These are phyloP conservation scores for Fusarium illudens DNA, from an alignment of 2,329 filamentous ascomycete species.

Conservation along the genomic window DNA sequence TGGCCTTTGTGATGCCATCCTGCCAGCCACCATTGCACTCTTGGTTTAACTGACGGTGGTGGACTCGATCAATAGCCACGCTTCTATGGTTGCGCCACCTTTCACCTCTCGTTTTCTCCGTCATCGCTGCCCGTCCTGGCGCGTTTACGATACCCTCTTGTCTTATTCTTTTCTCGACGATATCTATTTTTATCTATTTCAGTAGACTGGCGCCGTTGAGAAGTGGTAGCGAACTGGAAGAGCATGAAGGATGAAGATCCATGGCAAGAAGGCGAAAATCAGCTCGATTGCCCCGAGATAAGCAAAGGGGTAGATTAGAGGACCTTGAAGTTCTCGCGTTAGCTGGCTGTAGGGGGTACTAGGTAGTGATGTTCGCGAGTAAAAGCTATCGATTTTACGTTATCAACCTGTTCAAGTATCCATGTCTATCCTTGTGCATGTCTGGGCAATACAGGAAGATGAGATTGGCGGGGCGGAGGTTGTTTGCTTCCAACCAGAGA, in stretches of 20 bases:
- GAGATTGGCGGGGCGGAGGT: not conserved
- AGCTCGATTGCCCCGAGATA: conserved; percentile 2
- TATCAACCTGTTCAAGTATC: not conserved
- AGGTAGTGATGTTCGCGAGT: conserved; percentile 21
- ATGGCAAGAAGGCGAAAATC: conserved; percentile 1
- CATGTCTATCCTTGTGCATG: not conserved
- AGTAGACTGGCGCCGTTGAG: conserved; percentile 7
- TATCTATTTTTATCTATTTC: conserved; percentile 1
- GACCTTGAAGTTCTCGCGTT: conserved; percentile 1
- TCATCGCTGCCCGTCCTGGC: not conserved
- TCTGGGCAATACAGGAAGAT: not conserved
- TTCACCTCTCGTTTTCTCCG: conserved; percentile 2
- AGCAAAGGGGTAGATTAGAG: not conserved
- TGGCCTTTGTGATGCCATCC: conserved; percentile 14
- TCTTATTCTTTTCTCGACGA: conserved; percentile 10
- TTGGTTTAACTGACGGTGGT: conserved; percentile 6
- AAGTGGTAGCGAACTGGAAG: not conserved
- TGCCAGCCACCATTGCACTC: conserved; percentile 37
- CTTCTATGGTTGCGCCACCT: not conserved
- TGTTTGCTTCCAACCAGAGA: too few species aligned
- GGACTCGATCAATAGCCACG: not conserved
- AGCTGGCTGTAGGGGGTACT: conserved; percentile 17
- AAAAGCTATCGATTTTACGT: conserved; percentile 2
- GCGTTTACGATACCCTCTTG: conserved; percentile 26
- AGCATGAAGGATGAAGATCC: conserved; percentile 6